Evolutionary conservation across 495 filamentous ascomycete genomes (phyloP).

Genomic region (Penicillium simplicissimum): DNA sequence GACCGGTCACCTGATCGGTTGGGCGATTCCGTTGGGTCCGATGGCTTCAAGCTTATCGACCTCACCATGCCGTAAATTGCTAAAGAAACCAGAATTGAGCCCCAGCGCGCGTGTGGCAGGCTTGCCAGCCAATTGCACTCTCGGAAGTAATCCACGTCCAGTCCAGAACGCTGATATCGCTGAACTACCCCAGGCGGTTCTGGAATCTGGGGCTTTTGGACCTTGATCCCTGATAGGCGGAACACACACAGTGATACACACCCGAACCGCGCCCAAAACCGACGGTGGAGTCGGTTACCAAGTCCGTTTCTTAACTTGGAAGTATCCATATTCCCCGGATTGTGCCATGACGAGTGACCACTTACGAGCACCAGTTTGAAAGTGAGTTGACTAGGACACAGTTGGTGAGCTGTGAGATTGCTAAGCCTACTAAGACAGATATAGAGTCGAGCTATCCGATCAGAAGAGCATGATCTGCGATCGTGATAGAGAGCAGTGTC

Average conservation of each 20-base stretch:
- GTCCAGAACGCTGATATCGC: slow-evolving; percentile 1
- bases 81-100: background rate
- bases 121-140: background rate
- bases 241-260: background rate
- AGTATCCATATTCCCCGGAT: background rate
- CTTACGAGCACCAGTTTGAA: background rate
- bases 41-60: slow-evolving; percentile 25
- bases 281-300: slow-evolving; percentile 2
- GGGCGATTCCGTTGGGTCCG: slow-evolving; percentile 18
- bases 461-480: background rate
- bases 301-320: background rate
- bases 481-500: background rate
- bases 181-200: background rate
- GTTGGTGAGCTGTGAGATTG: too few relatives aligned
- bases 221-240: background rate
- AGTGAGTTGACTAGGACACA: background rate
- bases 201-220: background rate
- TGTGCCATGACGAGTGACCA: background rate
- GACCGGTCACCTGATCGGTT: slow-evolving; percentile 31
- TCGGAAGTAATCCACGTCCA: background rate
- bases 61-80: slow-evolving; percentile 6
- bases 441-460: background rate
- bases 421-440: background rate
- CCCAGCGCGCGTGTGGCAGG: background rate
- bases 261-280: background rate